phyloP scores from a whole-genome alignment of 352 stramenopile species.

The Phytophthora lateralis region DNA sequence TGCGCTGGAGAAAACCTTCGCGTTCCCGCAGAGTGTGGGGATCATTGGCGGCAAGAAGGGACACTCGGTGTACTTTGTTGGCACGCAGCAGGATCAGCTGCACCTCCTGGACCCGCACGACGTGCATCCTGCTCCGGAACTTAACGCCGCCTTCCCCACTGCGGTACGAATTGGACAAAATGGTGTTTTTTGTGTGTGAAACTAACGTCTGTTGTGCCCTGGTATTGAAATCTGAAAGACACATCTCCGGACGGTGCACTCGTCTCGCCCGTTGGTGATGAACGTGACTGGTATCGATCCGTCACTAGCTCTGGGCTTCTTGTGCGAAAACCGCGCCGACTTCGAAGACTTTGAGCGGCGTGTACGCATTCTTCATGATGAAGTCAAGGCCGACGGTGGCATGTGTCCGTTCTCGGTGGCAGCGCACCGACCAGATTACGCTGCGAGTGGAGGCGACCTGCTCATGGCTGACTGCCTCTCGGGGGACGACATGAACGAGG shows the following conservation, averaged over 20 bases:
- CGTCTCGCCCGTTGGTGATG: constrained; percentile 71
- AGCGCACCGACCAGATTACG: constrained; percentile 62
- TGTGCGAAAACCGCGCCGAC: constrained; percentile 81
- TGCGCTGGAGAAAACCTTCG: constrained; percentile 78
- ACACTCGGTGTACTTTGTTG: constrained; percentile 97
- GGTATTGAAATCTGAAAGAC: constrained; percentile 48
- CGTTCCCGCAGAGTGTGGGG: constrained; percentile 93
- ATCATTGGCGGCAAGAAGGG: constrained; percentile 95
- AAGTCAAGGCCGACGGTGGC: constrained; percentile 40
- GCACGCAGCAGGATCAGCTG: constrained; percentile 81
- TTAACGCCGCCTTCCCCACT: constrained; percentile 77
- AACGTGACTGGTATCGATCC: constrained; percentile 92
- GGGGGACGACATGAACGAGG: constrained; percentile 66
- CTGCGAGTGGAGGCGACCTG: constrained; percentile 47
- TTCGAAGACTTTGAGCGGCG: constrained; percentile 73
- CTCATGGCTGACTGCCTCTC: constrained; percentile 64
- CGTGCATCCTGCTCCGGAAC: constrained; percentile 65
- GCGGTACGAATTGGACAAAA: constrained; percentile 41
- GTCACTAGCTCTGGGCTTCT: constrained; percentile 93
- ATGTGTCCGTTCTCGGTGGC: constrained; percentile 76
- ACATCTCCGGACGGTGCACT: constrained; percentile 62
- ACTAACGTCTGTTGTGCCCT: not conserved
- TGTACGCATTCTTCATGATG: constrained; percentile 48
- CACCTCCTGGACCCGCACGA: constrained; percentile 88
- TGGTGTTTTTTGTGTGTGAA: not conserved